These are phyloP conservation scores for Ogataea methanolica DNA, from an alignment of 805 yeast species.

Conservation along the genomic window DNA sequence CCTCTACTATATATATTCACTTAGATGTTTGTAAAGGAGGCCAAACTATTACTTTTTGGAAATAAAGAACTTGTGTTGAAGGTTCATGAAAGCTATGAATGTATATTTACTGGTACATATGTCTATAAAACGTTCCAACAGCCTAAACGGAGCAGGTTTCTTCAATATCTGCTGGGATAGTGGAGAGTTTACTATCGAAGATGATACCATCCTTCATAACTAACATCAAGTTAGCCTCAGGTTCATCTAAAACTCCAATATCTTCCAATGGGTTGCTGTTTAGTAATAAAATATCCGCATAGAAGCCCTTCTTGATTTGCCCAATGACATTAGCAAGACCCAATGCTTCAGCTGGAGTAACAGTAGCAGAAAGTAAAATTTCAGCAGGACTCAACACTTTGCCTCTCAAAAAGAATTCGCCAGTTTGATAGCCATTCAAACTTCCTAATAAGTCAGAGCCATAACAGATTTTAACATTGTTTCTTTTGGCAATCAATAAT, in stretches of 20 bases:
- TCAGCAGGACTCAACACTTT: constrained; percentile 23
- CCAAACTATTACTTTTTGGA: too few species aligned
- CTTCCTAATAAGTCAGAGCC: constrained; percentile 27
- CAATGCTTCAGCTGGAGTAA: constrained; percentile 23
- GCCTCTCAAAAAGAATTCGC: constrained; percentile 23
- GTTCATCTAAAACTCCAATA: constrained; percentile 22
- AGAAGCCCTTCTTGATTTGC: constrained; percentile 22
- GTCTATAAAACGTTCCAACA: too few species aligned
- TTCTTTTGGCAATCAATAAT: constrained; percentile 17
- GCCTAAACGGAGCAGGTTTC: too few species aligned
- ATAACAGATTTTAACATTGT: constrained; percentile 23
- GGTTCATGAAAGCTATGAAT: too few species aligned
- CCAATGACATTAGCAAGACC: constrained; percentile 18
- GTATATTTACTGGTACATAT: too few species aligned
- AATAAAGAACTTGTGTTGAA: too few species aligned
- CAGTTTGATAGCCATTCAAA: constrained; percentile 24
- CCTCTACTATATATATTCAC: too few species aligned
- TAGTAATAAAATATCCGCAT: constrained; percentile 24
- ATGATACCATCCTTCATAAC: constrained; percentile 26
- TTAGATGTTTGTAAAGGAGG: too few species aligned
- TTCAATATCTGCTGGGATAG: background rate
- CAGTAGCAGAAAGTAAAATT: constrained; percentile 24
- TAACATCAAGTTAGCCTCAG: constrained; percentile 18
- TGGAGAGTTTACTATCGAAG: constrained; percentile 10
- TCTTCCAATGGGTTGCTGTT: constrained; percentile 24